Conservation (phyloP, 2,329 filamentous ascomycete genomes). For the Cercospora berteroae region DNA sequence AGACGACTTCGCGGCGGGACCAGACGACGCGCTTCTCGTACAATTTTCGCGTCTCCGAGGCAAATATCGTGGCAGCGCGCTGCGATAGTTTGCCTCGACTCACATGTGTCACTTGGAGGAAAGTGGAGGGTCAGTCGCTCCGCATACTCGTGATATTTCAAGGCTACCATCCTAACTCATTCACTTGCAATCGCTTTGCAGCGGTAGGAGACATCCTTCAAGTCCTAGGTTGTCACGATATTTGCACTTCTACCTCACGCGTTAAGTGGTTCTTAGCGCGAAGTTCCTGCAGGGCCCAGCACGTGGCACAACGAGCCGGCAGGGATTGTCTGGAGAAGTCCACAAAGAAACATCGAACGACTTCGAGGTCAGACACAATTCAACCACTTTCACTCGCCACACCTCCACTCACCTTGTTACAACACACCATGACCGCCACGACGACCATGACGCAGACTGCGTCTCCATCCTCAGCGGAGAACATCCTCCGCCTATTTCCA, state of each 20-base stretch:
- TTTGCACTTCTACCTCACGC: slow-evolving; percentile 2
- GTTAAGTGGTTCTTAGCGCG: slow-evolving; percentile 5
- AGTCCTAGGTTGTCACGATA: neutral
- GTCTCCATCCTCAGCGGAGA: slow-evolving; percentile 65
- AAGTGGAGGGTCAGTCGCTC: neutral
- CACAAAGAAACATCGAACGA: slow-evolving; percentile 19
- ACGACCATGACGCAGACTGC: slow-evolving; percentile 32
- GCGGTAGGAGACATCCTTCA: neutral
- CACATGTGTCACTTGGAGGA: neutral
- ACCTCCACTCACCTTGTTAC: neutral
- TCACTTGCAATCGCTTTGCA: neutral
- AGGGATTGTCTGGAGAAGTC: slow-evolving; percentile 10
- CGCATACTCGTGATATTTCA: neutral
- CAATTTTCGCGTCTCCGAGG: slow-evolving; percentile 5
- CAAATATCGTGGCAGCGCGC: neutral
- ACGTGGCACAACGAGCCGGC: neutral
- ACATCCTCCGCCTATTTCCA: slow-evolving; percentile 83
- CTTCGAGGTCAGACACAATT: slow-evolving; percentile 5
- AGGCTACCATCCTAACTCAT: neutral
- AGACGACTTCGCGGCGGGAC: slow-evolving; percentile 2
- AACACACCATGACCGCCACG: slow-evolving; percentile 32
- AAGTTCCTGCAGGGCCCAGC: slow-evolving; percentile 7
- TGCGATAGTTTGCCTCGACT: neutral
- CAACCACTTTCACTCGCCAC: slow-evolving; percentile 7
- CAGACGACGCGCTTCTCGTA: slow-evolving; percentile 12